A percentile compares a stretch with the other conserved stretches of the same genome.
phyloP scores from a whole-genome alignment of 345 rosid species.

The Citrus inodora region DNA sequence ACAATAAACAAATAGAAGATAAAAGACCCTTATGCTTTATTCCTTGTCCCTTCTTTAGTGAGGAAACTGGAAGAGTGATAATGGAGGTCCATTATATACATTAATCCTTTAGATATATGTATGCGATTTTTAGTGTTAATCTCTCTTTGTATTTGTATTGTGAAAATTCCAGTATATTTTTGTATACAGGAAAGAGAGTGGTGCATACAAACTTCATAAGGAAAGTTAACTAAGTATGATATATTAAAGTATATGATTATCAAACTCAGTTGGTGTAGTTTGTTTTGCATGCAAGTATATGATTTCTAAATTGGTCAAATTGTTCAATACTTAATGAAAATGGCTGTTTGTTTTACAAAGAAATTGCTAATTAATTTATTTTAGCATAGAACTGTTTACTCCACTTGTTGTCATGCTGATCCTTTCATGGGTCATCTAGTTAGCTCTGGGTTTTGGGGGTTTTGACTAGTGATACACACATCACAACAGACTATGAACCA shows the following conservation, averaged over 20 bases:
- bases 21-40: not conserved
- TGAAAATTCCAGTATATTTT: not conserved
- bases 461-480: conserved; percentile 43
- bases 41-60: not conserved
- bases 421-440: not conserved
- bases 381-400: not conserved
- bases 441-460: conserved; percentile 24
- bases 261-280: not conserved
- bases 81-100: no score
- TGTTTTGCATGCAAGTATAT: not conserved
- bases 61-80: not conserved
- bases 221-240: not conserved
- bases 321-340: not conserved
- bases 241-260: not conserved
- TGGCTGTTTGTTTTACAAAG: not conserved
- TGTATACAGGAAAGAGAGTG: not conserved
- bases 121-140: not conserved
- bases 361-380: not conserved
- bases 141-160: not conserved
- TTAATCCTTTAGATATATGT: not conserved
- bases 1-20: not conserved
- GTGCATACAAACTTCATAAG: not conserved
- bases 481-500: conserved; percentile 57
- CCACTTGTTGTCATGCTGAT: not conserved
- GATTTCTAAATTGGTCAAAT: not conserved